Evolutionary conservation across 176 grass and related monocot genomes (phyloP).

Genomic region (Rhynchospora tenuis): DNA sequence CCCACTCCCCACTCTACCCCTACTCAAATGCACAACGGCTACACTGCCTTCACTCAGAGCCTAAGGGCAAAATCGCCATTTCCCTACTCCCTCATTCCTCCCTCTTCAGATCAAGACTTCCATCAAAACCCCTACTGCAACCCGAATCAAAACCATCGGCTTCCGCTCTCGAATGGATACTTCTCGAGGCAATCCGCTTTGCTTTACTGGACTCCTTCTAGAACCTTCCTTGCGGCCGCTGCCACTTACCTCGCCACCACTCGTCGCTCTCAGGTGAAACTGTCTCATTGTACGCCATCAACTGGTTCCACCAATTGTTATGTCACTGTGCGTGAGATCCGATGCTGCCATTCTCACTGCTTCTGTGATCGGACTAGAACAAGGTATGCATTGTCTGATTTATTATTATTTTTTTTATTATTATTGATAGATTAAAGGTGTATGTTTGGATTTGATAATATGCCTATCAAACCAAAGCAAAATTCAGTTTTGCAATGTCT

Average conservation of each 20-base stretch:
- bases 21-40: constrained; percentile 47
- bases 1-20: background rate
- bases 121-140: constrained; percentile 21
- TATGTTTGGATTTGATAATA: background rate
- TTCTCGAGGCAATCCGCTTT: constrained; percentile 42
- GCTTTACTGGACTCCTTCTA: constrained; percentile 12
- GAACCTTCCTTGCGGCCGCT: constrained; percentile 24
- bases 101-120: constrained; percentile 21
- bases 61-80: constrained; percentile 42
- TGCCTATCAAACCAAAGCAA: background rate
- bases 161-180: constrained; percentile 32
- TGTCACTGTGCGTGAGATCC: constrained; percentile 12
- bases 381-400: background rate
- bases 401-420: no score
- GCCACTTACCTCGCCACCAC: constrained; percentile 16
- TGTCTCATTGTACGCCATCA: constrained; percentile 10
- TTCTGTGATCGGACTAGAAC: background rate
- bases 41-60: constrained; percentile 28
- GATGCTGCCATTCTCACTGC: constrained; percentile 9
- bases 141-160: constrained; percentile 14
- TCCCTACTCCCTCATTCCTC: constrained; percentile 16
- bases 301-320: background rate
- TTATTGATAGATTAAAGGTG: background rate
- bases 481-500: background rate
- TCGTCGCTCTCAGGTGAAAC: constrained; percentile 4